phyloP scores from a whole-genome alignment of 371 early-diverging fungal genomes.

The Batrachochytrium dendrobatidis region DNA sequence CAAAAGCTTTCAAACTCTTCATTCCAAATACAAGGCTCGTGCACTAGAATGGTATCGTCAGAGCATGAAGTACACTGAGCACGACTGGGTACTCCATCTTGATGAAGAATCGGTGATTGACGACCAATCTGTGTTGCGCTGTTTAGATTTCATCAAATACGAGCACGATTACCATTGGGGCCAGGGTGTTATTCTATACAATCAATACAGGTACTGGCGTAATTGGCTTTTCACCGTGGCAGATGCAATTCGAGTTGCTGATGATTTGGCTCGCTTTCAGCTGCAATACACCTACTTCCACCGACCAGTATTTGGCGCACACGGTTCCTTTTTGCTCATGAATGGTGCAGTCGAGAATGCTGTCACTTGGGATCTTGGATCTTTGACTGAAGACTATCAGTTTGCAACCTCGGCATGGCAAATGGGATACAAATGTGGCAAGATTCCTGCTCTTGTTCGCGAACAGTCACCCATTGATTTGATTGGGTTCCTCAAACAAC shows the following conservation, averaged over 20 bases:
- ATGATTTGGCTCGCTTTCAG: slow-evolving; percentile 45
- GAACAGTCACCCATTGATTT: slow-evolving; percentile 42
- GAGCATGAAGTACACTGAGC: slow-evolving; percentile 38
- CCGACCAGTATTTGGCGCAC: slow-evolving; percentile 43
- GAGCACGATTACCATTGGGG: slow-evolving; percentile 41
- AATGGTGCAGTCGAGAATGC: slow-evolving; percentile 46
- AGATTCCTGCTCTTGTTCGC: slow-evolving; percentile 37
- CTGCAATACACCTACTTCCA: slow-evolving; percentile 46
- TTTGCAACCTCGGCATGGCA: slow-evolving; percentile 44
- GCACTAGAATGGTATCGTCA: slow-evolving; percentile 49
- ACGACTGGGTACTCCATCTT: slow-evolving; percentile 46
- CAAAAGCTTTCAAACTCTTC: slow-evolving; percentile 26
- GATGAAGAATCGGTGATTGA: slow-evolving; percentile 49
- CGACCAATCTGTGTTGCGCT: slow-evolving; percentile 31
- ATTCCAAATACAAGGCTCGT: slow-evolving; percentile 45
- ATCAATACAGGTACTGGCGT: slow-evolving; percentile 46
- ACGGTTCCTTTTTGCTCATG: slow-evolving; percentile 43
- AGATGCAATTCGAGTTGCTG: slow-evolving; percentile 45
- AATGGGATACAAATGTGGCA: slow-evolving; percentile 40
- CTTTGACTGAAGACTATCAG: slow-evolving; percentile 45
- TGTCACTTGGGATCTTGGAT: slow-evolving; percentile 47
- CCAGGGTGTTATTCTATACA: slow-evolving; percentile 48
- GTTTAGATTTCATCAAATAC: slow-evolving; percentile 40
- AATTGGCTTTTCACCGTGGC: slow-evolving; percentile 47
- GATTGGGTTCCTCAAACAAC: slow-evolving; percentile 45